Evolutionary conservation across 768 basidiomycete genomes (phyloP), one percentile per base, ranked within the genome.

Genomic region (Leccinum longicurvipes): DNA sequence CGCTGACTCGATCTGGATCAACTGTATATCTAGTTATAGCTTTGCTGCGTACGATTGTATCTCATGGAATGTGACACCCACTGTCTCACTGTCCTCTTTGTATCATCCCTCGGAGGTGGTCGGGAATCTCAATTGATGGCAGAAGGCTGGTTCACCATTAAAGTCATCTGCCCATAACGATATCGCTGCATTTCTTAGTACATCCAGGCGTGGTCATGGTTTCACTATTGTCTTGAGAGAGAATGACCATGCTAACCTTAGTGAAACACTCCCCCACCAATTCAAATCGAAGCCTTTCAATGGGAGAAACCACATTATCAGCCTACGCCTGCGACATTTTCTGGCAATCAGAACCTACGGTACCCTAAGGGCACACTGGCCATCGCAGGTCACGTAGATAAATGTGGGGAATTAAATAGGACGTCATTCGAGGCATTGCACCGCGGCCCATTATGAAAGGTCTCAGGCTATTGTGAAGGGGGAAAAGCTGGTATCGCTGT

Each of bases 401-500:
- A 32, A 6, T 32, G 31, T 14, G 6, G 6, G 29, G 29, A 31
- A 31, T 32, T 32, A 32, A 32, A 14, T 14, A 32, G 14, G 31
- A 29, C 9, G 9, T 29, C 9, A 3, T 29, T 10, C 28, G n/a
- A n/a, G n/a, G n/a, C n/a, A n/a, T n/a, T n/a, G n/a, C 36, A 36
- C 36, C n/a, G 36, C 36, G 14, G 9, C 17, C 17, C 17, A 36
- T 36, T n/a, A n/a, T 17, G 17, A 28, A 9, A 8, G 4, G 17
- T n/a, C 17, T 39, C 39, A 39, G 39, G n/a, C n/a, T 39, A 14
- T 39, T 39, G 39, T 39, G n/a, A 39, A 10, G 19, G 11, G 29
- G 29, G 28, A 29, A 29, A 11, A 29, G 28, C 29, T 4, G n/a
- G n/a, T n/a, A 62, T 65, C 67, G 57, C 60, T 60, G 63, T 68